Evolutionary conservation across 257 asterid species (phyloP).

Genomic region (Cruciata laevipes): DNA sequence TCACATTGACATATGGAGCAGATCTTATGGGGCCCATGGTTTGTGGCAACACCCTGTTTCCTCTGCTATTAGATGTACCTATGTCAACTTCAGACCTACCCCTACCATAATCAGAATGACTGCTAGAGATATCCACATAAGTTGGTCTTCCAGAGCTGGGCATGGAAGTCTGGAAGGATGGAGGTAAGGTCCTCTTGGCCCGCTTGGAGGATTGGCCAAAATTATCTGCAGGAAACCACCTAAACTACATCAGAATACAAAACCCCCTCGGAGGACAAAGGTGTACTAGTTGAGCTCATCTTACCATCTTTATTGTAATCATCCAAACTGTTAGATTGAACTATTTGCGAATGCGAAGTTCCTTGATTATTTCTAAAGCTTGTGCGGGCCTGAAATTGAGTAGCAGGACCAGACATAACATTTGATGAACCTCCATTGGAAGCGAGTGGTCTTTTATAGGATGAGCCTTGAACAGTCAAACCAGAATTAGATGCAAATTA

Average conservation of each 20-base stretch:
- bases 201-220: conserved; percentile 26
- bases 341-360: conserved; percentile 35
- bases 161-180: conserved; percentile 34
- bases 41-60: conserved; percentile 54
- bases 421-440: conserved; percentile 36
- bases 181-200: conserved; percentile 47
- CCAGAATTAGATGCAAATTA: conserved; percentile 33
- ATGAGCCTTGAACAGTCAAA: conserved; percentile 24
- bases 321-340: conserved; percentile 17
- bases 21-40: conserved; percentile 25
- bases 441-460: conserved; percentile 33
- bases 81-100: conserved; percentile 31
- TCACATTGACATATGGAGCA: conserved; percentile 34
- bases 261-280: conserved; percentile 3
- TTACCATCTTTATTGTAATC: conserved; percentile 27
- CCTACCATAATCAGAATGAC: conserved; percentile 29
- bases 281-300: conserved; percentile 1
- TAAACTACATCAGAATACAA: conserved; percentile 7
- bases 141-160: conserved; percentile 29
- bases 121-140: conserved; percentile 41
- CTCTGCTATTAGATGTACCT: conserved; percentile 36
- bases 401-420: conserved; percentile 2
- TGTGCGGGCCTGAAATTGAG: conserved; percentile 24
- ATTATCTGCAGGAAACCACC: conserved; percentile 22
- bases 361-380: conserved; percentile 29